Evolutionary conservation across 306 rosid genomes (phyloP).

Genomic region (Citrullus amarus): DNA sequence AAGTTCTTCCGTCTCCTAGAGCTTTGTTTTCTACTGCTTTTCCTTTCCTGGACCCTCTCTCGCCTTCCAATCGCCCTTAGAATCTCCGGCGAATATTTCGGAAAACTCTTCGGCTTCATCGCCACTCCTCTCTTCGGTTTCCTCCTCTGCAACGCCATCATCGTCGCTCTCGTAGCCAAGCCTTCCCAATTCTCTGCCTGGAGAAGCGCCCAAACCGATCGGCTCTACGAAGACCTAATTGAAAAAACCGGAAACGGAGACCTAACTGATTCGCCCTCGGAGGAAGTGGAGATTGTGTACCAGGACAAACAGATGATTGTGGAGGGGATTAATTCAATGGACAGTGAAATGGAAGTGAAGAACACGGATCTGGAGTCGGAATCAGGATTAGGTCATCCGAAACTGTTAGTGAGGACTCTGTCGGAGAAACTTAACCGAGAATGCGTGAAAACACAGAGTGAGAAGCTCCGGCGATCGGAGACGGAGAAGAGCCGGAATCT

Average conservation of each 20-base stretch:
- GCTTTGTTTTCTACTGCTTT: conserved; percentile 23
- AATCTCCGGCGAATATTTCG: conserved; percentile 31
- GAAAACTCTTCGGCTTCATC: conserved; percentile 21
- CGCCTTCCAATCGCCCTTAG: conserved; percentile 44
- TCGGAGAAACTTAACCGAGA: conserved; percentile 29
- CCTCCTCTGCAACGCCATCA: conserved; percentile 53
- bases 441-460: not conserved
- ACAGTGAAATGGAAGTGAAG: not conserved
- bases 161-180: conserved; percentile 42
- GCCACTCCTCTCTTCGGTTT: conserved; percentile 56
- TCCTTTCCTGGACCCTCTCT: conserved; percentile 41
- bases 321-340: conserved; percentile 10
- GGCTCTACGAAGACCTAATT: conserved; percentile 16
- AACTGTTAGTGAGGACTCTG: conserved; percentile 21
- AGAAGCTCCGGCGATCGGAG: conserved; percentile 39
- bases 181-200: conserved; percentile 17
- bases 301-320: conserved; percentile 43
- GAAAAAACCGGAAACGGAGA: conserved; percentile 1
- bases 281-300: conserved; percentile 17
- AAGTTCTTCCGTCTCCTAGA: conserved; percentile 37
- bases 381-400: conserved; percentile 3
- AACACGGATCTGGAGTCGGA: not conserved
- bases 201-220: not conserved
- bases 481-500: conserved; percentile 27
- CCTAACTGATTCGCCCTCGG: not conserved